phyloP scores from a whole-genome alignment of 176 grass and related monocot genomes.

The Zea luxurians region DNA sequence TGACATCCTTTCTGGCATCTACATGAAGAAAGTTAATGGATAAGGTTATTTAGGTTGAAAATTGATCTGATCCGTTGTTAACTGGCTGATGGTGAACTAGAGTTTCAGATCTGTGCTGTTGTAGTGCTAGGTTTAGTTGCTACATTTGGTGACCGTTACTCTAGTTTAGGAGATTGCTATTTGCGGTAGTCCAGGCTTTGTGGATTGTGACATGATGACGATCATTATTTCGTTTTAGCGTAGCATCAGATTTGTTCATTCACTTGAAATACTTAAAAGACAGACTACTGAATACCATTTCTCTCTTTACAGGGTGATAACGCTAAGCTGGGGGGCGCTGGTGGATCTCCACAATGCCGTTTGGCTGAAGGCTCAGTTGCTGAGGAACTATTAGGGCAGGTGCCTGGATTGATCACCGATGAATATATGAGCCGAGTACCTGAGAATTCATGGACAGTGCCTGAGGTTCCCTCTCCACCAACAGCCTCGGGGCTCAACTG shows the following conservation, averaged over 20 bases:
- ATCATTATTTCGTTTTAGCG: neutral
- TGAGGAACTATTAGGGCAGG: conserved; percentile 36
- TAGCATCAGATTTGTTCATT: conserved; percentile 14
- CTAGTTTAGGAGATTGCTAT: conserved; percentile 7
- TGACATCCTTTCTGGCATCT: conserved; percentile 14
- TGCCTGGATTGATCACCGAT: conserved; percentile 25
- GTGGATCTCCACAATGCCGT: conserved; percentile 51
- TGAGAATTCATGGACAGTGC: conserved; percentile 60
- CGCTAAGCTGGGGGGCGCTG: conserved; percentile 53
- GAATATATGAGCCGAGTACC: conserved; percentile 45
- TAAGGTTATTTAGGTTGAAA: neutral
- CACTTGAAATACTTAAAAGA: neutral
- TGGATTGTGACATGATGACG: neutral
- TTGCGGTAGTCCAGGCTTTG: conserved; percentile 1
- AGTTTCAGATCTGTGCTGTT: neutral
- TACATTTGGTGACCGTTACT: conserved; percentile 1
- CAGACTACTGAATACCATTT: neutral
- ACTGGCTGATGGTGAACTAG: neutral
- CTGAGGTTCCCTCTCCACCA: conserved; percentile 64
- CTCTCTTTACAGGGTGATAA: conserved; percentile 41
- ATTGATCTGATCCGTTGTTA: neutral
- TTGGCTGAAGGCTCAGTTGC: conserved; percentile 43
- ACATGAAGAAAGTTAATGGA: neutral
- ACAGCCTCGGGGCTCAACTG: conserved; percentile 68
- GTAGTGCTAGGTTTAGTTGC: neutral